These are phyloP conservation scores for Aspergillus thermomutatus DNA, from an alignment of 2,329 filamentous ascomycete species.

Conservation along the genomic window DNA sequence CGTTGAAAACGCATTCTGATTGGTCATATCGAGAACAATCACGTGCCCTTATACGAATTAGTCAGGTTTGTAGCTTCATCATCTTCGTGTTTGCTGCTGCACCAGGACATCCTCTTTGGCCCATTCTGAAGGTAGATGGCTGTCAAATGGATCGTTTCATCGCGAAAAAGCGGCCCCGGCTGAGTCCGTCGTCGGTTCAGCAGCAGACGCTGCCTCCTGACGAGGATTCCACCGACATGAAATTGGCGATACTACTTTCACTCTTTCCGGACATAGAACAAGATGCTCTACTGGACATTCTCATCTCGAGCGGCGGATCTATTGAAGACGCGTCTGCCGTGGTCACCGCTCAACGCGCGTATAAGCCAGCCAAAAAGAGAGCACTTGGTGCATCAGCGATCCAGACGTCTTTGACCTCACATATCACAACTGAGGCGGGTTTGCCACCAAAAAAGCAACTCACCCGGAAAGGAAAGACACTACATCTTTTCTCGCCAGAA, in stretches of 20 bases:
- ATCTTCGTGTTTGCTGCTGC: neutral
- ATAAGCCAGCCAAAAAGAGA: conserved; percentile 29
- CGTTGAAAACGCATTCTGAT: conserved; percentile 12
- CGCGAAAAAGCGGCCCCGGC: conserved; percentile 33
- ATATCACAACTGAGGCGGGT: conserved; percentile 46
- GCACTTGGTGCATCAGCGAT: conserved; percentile 46
- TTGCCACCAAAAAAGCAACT: conserved; percentile 33
- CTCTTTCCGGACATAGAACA: conserved; percentile 64
- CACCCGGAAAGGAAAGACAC: conserved; percentile 73
- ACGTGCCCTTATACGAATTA: conserved; percentile 25
- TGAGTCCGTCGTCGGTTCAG: conserved; percentile 8
- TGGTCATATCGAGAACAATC: conserved; percentile 28
- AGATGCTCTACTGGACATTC: conserved; percentile 69
- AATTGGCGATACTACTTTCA: conserved; percentile 78
- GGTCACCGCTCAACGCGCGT: conserved; percentile 39
- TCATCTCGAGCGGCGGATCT: conserved; percentile 74
- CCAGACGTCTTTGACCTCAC: conserved; percentile 61
- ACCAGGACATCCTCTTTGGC: conserved; percentile 12
- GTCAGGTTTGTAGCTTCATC: conserved; percentile 2
- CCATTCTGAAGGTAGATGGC: conserved; percentile 15
- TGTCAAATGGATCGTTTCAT: conserved; percentile 42
- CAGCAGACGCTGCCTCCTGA: conserved; percentile 29
- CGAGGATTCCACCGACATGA: conserved; percentile 83
- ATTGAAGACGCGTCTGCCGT: conserved; percentile 62
- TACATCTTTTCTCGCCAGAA: conserved; percentile 77